Conservation (phyloP, 1,284 basidiomycete genomes). For the Irpex sp. region DNA sequence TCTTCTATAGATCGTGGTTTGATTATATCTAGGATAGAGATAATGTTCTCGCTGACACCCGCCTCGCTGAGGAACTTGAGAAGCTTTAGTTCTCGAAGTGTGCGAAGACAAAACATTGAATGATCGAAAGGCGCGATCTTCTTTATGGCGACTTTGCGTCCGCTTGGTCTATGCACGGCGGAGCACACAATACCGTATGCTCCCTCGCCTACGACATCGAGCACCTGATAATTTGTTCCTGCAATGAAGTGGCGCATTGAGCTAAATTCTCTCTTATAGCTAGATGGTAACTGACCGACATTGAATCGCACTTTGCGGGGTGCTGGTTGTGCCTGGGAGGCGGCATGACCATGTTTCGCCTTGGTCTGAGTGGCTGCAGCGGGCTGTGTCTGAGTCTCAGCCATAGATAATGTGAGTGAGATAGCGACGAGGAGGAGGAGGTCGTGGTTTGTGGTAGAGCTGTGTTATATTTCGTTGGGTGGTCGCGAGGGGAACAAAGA, state of each 20-base stretch:
- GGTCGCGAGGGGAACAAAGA: slow-evolving; percentile 16
- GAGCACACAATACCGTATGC: slow-evolving; percentile 90
- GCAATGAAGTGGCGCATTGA: slow-evolving; percentile 4
- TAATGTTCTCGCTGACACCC: slow-evolving; percentile 94
- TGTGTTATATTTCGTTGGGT: slow-evolving; percentile 3
- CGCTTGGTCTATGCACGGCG: slow-evolving; percentile 77
- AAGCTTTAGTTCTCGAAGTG: slow-evolving; percentile 87
- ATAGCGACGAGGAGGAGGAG: slow-evolving; percentile 12
- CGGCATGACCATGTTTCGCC: slow-evolving; percentile 58
- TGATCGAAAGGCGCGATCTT: slow-evolving; percentile 86
- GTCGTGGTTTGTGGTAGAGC: neutral
- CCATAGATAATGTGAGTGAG: slow-evolving; percentile 19
- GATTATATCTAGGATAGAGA: slow-evolving; percentile 93
- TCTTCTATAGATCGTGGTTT: slow-evolving; percentile 84
- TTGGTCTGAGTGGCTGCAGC: slow-evolving; percentile 35
- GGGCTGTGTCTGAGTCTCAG: slow-evolving; percentile 24
- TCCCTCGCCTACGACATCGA: slow-evolving; percentile 89
- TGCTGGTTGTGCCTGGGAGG: slow-evolving; percentile 60
- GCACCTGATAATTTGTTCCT: slow-evolving; percentile 83
- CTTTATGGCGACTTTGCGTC: slow-evolving; percentile 67
- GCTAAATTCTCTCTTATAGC: slow-evolving; percentile 2
- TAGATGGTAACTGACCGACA: slow-evolving; percentile 61
- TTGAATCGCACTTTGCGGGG: slow-evolving; percentile 91
- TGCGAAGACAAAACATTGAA: slow-evolving; percentile 84
- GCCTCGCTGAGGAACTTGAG: slow-evolving; percentile 89